phyloP scores from a whole-genome alignment of 176 grass and related monocot genomes.

The Pontederia paniculata region DNA sequence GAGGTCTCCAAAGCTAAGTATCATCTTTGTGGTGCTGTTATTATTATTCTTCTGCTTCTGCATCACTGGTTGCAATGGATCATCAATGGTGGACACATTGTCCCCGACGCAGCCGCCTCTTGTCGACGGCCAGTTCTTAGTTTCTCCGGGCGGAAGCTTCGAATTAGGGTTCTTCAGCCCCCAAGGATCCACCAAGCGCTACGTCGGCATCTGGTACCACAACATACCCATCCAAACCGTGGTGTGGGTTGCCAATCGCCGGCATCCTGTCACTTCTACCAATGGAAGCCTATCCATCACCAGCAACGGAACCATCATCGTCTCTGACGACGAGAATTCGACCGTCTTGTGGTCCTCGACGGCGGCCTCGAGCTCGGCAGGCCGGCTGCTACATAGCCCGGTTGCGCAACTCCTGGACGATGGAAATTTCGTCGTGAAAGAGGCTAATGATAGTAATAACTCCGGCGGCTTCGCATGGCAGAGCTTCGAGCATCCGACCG shows the following conservation, averaged over 20 bases:
- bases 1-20: no score
- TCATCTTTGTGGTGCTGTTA: no score
- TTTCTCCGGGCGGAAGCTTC: slow-evolving; percentile 31
- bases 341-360: slow-evolving; percentile 27
- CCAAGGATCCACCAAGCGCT: slow-evolving; percentile 16
- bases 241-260: slow-evolving; percentile 70
- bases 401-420: slow-evolving; percentile 39
- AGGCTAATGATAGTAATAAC: background rate
- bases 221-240: slow-evolving; percentile 23
- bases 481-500: slow-evolving; percentile 62
- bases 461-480: slow-evolving; percentile 28
- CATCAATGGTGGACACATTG: background rate
- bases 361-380: background rate
- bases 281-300: slow-evolving; percentile 21
- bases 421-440: slow-evolving; percentile 42
- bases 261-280: slow-evolving; percentile 12
- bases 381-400: background rate
- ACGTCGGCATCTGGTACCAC: slow-evolving; percentile 65
- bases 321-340: slow-evolving; percentile 10
- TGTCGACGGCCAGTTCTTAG: slow-evolving; percentile 20
- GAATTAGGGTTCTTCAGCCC: slow-evolving; percentile 55
- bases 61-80: no score
- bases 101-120: slow-evolving; percentile 10
- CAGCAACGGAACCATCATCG: slow-evolving; percentile 21
- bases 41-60: no score